Evolutionary conservation across 768 basidiomycete species (phyloP), one percentile per base, ranked within the genome.

Genomic region (Pleurotus pulmonarius): DNA sequence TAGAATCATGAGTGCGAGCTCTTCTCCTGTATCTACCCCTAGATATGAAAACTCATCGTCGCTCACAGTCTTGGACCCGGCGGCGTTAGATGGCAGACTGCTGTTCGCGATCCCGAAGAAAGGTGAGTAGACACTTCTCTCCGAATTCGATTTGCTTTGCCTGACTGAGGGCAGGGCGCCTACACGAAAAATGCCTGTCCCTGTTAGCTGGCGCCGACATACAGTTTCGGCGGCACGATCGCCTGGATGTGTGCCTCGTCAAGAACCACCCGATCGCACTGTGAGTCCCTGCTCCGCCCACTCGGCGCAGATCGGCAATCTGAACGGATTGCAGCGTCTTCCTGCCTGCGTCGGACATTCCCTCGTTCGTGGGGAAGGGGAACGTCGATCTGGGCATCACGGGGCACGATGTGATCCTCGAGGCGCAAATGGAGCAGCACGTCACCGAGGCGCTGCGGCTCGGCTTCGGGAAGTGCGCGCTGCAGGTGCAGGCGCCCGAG

Each of bases 81-180:
- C 94, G 61, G 73, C 86, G 16, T 80, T 98, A 54, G 81, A 92
- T 59, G 94, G 92, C 46, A 84, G 94, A 43, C 67, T 96, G 59
- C 77, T 99, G 39, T 96, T 99, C 63, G 96, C 95, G 7, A 92
- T 99, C 63, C 96, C 96, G 1, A 98, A 98, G 79, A 99, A 98
- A 83, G 96, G 96, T 87, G 60, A 46, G 61, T 64, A 39, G 40
- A 48, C 43, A 52, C 40, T 26, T 22, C 13, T 5, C 18, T 16
- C 37, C n/a, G 13, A 0, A 22, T 11, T 13, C 12, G 16, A 22
- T 44, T 24, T n/a, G 55, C 59, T 44, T 54, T 60, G 41, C 22
- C 39, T 49, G 52, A 46, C 49, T 53, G 24, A 40, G 47, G 38
- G 5, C 61, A 94, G 93, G 93, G 56, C 78, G 96, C 61, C 77